phyloP scores from a whole-genome alignment of 139 green algal genomes.

The Chlorella ohadii region DNA sequence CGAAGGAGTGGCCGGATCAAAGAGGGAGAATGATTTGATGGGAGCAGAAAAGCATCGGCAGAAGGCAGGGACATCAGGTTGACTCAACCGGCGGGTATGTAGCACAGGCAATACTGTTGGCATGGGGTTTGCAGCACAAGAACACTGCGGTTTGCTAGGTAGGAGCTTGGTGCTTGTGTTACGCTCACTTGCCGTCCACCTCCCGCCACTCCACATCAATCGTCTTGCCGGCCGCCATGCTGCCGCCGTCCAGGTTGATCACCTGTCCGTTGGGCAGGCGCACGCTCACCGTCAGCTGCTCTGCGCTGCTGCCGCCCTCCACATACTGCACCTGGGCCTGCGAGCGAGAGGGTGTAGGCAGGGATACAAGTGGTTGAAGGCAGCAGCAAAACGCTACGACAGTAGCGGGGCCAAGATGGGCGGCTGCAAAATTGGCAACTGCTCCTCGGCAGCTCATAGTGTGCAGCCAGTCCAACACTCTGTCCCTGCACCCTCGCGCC shows the following conservation, averaged over 20 bases:
- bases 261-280: constrained; percentile 29
- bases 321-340: constrained; percentile 30
- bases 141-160: too few species aligned
- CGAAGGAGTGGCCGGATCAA: too few species aligned
- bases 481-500: neutral
- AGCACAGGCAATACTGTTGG: too few species aligned
- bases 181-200: constrained; percentile 20
- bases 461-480: too few species aligned
- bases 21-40: neutral
- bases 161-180: too few species aligned
- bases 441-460: neutral
- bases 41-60: neutral
- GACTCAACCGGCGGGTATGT: too few species aligned
- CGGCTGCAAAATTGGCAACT: neutral
- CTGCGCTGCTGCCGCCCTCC: neutral
- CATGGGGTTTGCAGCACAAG: too few species aligned
- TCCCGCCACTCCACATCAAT: constrained; percentile 35
- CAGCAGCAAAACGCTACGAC: too few species aligned
- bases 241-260: constrained; percentile 12
- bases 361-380: too few species aligned
- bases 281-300: constrained; percentile 8
- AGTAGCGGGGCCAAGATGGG: too few species aligned
- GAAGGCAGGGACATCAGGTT: neutral
- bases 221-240: neutral
- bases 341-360: too few species aligned